phyloP scores from a whole-genome alignment of 2,329 filamentous ascomycete genomes.

The Pyrenophora graminea region DNA sequence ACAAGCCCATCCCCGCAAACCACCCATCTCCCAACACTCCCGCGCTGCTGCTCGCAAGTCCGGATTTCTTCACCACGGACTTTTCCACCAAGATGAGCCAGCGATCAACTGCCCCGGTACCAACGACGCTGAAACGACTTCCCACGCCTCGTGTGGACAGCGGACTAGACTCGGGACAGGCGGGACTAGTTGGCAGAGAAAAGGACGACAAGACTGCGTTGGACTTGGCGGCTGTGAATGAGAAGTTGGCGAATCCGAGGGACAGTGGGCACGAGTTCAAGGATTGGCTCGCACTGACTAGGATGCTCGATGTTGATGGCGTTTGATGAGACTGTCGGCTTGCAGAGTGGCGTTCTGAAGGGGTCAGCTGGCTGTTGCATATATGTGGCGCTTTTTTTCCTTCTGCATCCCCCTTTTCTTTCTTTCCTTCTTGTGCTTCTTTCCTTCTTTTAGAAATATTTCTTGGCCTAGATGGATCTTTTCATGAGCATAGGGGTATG shows the following conservation, averaged over 20 bases:
- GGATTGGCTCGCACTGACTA: slow-evolving; percentile 23
- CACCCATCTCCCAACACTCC: not conserved
- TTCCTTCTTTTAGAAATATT: too few relatives aligned
- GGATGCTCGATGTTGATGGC: slow-evolving; percentile 16
- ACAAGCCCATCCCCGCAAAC: slow-evolving; percentile 2
- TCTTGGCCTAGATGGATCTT: too few relatives aligned
- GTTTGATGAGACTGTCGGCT: not conserved
- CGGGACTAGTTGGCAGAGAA: slow-evolving; percentile 4
- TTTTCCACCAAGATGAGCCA: not conserved
- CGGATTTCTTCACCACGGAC: slow-evolving; percentile 6
- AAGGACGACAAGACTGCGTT: slow-evolving; percentile 9
- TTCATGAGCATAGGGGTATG: too few relatives aligned
- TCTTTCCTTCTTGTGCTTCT: too few relatives aligned
- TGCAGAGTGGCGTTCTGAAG: too few relatives aligned
- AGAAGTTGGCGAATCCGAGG: slow-evolving; percentile 2
- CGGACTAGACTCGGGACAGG: not conserved
- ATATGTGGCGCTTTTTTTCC: too few relatives aligned
- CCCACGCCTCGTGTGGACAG: slow-evolving; percentile 10
- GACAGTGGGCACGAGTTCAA: slow-evolving; percentile 13
- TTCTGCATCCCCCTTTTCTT: too few relatives aligned
- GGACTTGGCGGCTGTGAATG: slow-evolving; percentile 10
- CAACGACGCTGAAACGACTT: not conserved
- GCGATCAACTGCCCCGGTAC: not conserved
- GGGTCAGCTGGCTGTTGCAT: too few relatives aligned
- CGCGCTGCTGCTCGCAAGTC: slow-evolving; percentile 2